A percentile compares a stretch with the other conserved stretches of the same genome.
These are phyloP conservation scores for Saccharomyces hybrid DNA, from an alignment of 1,139 yeast genomes.

Conservation along the genomic window DNA sequence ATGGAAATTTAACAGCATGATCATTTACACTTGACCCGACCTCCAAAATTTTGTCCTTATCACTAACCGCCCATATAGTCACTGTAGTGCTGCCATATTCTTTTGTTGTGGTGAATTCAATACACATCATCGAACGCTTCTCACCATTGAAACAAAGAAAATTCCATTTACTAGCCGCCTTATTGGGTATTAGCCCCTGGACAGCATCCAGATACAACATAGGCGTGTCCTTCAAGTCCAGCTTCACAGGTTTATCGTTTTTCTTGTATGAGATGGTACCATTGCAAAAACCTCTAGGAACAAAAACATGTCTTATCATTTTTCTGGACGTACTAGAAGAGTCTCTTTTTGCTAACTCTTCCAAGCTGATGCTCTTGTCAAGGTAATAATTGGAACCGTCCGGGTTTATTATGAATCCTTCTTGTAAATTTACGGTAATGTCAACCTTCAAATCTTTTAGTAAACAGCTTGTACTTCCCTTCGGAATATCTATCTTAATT, in stretches of 20 bases:
- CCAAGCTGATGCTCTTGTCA: constrained; percentile 37
- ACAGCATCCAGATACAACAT: constrained; percentile 81
- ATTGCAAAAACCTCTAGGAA: constrained; percentile 63
- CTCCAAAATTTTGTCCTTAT: constrained; percentile 50
- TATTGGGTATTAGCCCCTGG: constrained; percentile 92
- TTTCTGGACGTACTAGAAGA: constrained; percentile 31
- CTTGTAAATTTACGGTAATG: constrained; percentile 18
- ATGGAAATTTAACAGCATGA: constrained; percentile 51
- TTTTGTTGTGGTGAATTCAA: constrained; percentile 83
- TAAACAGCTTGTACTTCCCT: constrained; percentile 42
- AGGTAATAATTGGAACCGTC: constrained; percentile 44
- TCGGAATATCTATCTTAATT: constrained; percentile 34
- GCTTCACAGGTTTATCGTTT: constrained; percentile 16
- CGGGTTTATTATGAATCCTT: constrained; percentile 64
- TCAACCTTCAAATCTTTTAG: constrained; percentile 13
- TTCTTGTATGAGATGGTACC: constrained; percentile 46
- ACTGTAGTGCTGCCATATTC: constrained; percentile 69
- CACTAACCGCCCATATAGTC: constrained; percentile 57
- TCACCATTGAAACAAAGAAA: constrained; percentile 73
- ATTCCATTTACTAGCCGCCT: constrained; percentile 87
- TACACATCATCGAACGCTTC: constrained; percentile 56
- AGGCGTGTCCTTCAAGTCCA: constrained; percentile 37
- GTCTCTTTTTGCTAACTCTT: constrained; percentile 41
- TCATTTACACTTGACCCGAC: constrained; percentile 39
- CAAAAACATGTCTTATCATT: constrained; percentile 50